Evolutionary conservation across 768 basidiomycete genomes (phyloP).

Genomic region (Gyrodon lividus): DNA sequence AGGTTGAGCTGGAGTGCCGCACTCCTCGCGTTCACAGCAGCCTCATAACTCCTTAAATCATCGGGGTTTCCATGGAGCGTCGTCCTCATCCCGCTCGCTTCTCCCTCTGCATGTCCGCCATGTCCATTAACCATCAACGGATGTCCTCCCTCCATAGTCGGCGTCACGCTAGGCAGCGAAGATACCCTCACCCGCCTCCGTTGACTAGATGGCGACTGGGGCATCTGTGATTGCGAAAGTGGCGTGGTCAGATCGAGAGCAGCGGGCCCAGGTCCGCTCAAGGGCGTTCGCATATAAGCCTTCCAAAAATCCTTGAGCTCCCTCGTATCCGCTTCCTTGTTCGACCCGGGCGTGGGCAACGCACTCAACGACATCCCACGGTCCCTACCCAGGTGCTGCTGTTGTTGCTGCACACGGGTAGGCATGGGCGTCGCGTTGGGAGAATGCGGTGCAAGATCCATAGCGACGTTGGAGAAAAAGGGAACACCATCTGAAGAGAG

Average conservation of each 20-base stretch:
- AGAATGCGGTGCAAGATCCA: constrained; percentile 34
- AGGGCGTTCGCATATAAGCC: constrained; percentile 68
- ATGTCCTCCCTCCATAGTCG: constrained; percentile 36
- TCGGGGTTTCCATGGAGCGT: constrained; percentile 50
- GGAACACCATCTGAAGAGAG: constrained; percentile 56
- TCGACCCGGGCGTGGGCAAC: constrained; percentile 32
- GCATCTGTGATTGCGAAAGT: constrained; percentile 14
- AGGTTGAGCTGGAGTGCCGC: constrained; percentile 59
- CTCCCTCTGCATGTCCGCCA: constrained; percentile 10
- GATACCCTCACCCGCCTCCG: constrained; percentile 55
- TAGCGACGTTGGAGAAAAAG: constrained; percentile 49
- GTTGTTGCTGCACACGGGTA: constrained; percentile 22
- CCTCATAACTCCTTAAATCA: constrained; percentile 70
- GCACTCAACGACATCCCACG: constrained; percentile 27
- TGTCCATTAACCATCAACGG: constrained; percentile 20
- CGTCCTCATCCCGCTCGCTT: constrained; percentile 35
- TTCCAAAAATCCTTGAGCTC: constrained; percentile 75
- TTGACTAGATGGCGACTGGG: constrained; percentile 30
- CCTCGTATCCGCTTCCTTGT: constrained; percentile 37
- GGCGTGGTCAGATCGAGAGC: constrained; percentile 9
- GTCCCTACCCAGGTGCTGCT: constrained; percentile 15
- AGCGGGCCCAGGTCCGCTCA: constrained; percentile 35
- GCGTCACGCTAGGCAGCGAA: constrained; percentile 72
- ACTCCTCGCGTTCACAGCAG: constrained; percentile 69
- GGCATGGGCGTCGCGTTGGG: constrained; percentile 53